Evolutionary conservation across 2,329 filamentous ascomycete genomes (phyloP).

Genomic region (Colletotrichum lindemuthianum): DNA sequence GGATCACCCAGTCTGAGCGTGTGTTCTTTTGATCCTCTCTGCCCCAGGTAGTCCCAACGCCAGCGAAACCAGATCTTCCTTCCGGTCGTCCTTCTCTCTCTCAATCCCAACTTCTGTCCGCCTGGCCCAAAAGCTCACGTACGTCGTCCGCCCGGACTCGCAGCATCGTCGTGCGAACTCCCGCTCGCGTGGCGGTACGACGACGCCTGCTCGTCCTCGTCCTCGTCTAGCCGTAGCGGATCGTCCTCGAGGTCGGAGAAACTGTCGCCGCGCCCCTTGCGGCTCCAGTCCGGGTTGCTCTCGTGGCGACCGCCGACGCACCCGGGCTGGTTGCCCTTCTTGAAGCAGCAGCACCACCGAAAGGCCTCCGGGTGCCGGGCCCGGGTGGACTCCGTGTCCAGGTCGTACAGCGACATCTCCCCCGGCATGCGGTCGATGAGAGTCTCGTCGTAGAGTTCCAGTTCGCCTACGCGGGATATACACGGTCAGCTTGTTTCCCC

Average conservation of each 20-base stretch:
- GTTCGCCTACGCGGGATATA: conserved; percentile 14
- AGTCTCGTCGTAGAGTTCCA: conserved; percentile 35
- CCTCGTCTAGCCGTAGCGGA: conserved; percentile 22
- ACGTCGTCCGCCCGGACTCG: too few species aligned
- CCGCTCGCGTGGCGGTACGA: too few species aligned
- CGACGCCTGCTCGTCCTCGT: neutral
- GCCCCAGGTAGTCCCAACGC: too few species aligned
- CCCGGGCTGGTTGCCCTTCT: conserved; percentile 21
- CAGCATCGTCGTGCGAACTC: conserved; percentile 1
- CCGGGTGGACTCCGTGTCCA: conserved; percentile 34
- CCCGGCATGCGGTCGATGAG: conserved; percentile 20
- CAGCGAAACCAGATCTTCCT: too few species aligned
- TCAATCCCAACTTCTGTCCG: too few species aligned
- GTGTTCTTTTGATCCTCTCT: too few species aligned
- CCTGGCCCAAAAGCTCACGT: too few species aligned
- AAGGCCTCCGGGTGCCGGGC: conserved; percentile 33
- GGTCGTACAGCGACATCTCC: conserved; percentile 23
- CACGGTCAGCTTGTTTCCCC: conserved; percentile 4
- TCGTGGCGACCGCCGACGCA: conserved; percentile 33
- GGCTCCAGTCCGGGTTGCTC: conserved; percentile 34
- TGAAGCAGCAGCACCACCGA: conserved; percentile 35
- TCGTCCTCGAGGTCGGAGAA: conserved; percentile 30
- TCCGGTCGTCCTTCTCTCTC: too few species aligned
- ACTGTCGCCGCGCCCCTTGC: conserved; percentile 33
- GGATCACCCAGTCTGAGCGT: too few species aligned